These are phyloP conservation scores for Wickerhamomyces hampshirensis DNA, from an alignment of 805 yeast genomes.

Conservation along the genomic window DNA sequence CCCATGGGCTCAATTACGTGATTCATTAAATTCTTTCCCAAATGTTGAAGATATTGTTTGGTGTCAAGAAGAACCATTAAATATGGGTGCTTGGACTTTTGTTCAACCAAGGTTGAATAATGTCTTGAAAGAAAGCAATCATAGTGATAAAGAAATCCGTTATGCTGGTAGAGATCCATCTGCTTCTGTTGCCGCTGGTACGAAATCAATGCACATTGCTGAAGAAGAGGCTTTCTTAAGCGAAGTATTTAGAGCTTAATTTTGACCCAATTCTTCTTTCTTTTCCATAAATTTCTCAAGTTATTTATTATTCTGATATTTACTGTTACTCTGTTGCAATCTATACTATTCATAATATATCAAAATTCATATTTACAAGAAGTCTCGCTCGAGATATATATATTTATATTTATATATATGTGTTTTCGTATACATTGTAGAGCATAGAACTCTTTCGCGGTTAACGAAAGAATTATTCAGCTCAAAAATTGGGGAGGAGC, in stretches of 20 bases:
- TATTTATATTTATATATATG: too few relatives aligned
- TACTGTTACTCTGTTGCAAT: too few relatives aligned
- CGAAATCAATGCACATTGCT: conserved; percentile 77
- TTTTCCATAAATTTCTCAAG: neutral
- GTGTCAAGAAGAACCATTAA: conserved; percentile 99
- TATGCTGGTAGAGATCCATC: conserved; percentile 98
- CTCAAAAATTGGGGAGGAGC: too few relatives aligned
- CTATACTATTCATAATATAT: too few relatives aligned
- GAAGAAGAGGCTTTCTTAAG: conserved; percentile 86
- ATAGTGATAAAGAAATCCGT: conserved; percentile 56
- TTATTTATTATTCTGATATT: neutral
- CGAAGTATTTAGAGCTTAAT: conserved; percentile 51
- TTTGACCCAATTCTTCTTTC: neutral
- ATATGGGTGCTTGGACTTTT: conserved; percentile 87
- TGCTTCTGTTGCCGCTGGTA: conserved; percentile 98
- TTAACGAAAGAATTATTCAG: too few relatives aligned
- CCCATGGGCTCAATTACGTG: conserved; percentile 95
- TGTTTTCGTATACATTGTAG: too few relatives aligned
- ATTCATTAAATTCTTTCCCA: conserved; percentile 74
- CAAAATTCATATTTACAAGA: too few relatives aligned
- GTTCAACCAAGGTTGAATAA: conserved; percentile 82
- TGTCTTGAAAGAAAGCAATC: conserved; percentile 67
- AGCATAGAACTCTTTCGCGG: too few relatives aligned
- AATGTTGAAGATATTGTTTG: conserved; percentile 83
- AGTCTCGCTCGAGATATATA: too few relatives aligned